Base-by-base conservation (phyloP, 768 basidiomycete species). In the Leccinum subgranulosum region DNA sequence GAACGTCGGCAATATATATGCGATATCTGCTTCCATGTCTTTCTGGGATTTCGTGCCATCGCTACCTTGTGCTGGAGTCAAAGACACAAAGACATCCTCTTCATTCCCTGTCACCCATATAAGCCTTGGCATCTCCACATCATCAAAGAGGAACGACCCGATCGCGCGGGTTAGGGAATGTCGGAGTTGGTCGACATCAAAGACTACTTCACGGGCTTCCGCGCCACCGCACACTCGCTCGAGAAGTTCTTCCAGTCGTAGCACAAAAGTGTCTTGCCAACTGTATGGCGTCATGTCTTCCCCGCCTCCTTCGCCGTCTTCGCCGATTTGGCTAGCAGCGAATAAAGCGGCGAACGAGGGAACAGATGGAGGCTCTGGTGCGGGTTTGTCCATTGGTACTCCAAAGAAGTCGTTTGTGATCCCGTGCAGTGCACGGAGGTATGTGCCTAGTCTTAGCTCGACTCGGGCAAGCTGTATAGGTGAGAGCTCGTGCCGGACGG, bases 391-490 rank as follows among this genome's bases (percentile, higher is more conserved):
- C 28, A n/a, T 51, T 17, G 85, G 84, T 4, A 76, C 63, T 3
- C 89, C 89, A 61, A 84, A 91, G 84, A 84, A 90, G 65, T 90
- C 87, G 73, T 88, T 89, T 65, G 87, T 85, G n/a, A 88, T 77
- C 11, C 70, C 76, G 64, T 91, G 89, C n/a, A 89, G 73, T 56
- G 83, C 77, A 6, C 81, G 81, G 36, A 90, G 78, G 63, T 82
- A 76, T 33, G 76, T 69, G 7, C 89, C 90, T 2, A 88, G 73
- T 53, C 79, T 75, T n/a, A 87, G 75, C 56, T 90, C 85, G 55
- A 90, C 64, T 19, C 77, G 70, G 4, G 78, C 64, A 3, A 67
- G 68, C 46, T 83, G 77, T 21, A 74, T 62, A 3, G 72, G 69
- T 3, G 75, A 75, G 56, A 74, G 53, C 70, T 65, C 31, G 68